Percentiles rank a stretch among this genome's conserved stretches.
phyloP scores from a whole-genome alignment of 2,329 filamentous ascomycete species.

The Aspergillus neoniger region DNA sequence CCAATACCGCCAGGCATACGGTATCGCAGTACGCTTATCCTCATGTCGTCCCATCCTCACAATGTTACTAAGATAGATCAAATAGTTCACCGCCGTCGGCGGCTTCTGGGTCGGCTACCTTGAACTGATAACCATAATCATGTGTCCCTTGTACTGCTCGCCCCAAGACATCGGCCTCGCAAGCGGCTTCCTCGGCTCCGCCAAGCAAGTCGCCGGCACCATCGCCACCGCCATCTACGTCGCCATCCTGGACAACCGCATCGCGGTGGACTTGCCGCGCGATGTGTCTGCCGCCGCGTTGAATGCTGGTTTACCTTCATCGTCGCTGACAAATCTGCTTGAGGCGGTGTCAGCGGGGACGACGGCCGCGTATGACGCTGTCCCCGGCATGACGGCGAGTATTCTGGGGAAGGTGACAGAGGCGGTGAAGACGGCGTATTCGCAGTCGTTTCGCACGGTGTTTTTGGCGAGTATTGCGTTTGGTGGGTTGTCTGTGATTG shows the following conservation, averaged over 20 bases:
- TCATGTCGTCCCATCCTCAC: background rate
- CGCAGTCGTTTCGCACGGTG: constrained; percentile 5
- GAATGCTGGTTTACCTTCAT: background rate
- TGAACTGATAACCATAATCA: constrained; percentile 6
- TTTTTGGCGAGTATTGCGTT: constrained; percentile 4
- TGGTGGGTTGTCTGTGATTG: background rate
- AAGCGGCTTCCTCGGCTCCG: constrained; percentile 6
- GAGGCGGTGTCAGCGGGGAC: background rate
- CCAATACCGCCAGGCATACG: constrained; percentile 1
- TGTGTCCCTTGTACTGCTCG: constrained; percentile 4
- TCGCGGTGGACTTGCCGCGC: background rate
- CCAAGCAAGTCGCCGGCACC: constrained; percentile 5
- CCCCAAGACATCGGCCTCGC: constrained; percentile 3
- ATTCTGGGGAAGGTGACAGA: background rate
- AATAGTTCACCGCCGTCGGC: constrained; percentile 4
- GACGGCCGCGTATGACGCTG: background rate
- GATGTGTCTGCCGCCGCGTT: background rate
- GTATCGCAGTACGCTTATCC: background rate
- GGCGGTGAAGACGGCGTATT: constrained; percentile 3
- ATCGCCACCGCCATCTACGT: constrained; percentile 8
- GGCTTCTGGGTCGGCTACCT: constrained; percentile 9
- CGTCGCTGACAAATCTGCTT: background rate
- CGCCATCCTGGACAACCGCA: constrained; percentile 1
- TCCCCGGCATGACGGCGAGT: background rate
- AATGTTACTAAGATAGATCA: background rate